Base-by-base conservation (phyloP, 306 rosid genomes). In the Medicago ruthenica region DNA sequence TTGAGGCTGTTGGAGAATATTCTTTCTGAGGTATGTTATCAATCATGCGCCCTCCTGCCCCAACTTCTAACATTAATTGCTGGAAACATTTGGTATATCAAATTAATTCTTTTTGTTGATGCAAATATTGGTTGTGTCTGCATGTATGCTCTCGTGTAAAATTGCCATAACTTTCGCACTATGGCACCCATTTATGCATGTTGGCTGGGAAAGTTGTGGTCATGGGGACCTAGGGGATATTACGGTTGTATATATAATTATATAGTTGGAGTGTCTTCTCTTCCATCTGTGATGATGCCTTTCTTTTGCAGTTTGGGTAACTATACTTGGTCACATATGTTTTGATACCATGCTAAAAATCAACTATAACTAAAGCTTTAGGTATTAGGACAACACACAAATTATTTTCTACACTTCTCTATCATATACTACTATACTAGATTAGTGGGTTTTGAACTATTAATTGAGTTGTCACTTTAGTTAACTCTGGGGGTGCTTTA, bases 1-100 rank as follows among this genome's bases (percentile, higher is more conserved):
- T 84, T 90, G 89, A 86, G 93, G 83, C 97, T 79, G 71, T 73
- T 90, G 83, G 93, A 90, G 82, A 89, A 89, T 89, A 87, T 93
- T 81, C 91, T 93, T 67, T 86, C 73, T 82, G 97, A 93, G 93
- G 98, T 90, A 84, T 70, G 76, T 54, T 71, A 15, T 76, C 21
- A 24, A 36, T 80, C 76, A 65, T 47, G 11, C 39, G 13, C 48
- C 53, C 20, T 9, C 57, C 7, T 9, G 31, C 11, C 66, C 45
- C 18, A 44, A 54, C 27, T 72, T 75, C 78, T n/a, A 63, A 16
- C 77, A 41, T 74, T 71, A 27, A 54, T 39, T 10, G 8, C 57
- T 24, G 9, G 67, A 47, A 41, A 70, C 76, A 74, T 80, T 58
- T 80, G 75, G 61, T 64, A 37, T 77, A 59, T 65, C 16, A 63